Percentiles rank a stretch among this genome's conserved stretches.
Conservation (phyloP, 305 asterid species). For the Fraxinus dipetala region DNA sequence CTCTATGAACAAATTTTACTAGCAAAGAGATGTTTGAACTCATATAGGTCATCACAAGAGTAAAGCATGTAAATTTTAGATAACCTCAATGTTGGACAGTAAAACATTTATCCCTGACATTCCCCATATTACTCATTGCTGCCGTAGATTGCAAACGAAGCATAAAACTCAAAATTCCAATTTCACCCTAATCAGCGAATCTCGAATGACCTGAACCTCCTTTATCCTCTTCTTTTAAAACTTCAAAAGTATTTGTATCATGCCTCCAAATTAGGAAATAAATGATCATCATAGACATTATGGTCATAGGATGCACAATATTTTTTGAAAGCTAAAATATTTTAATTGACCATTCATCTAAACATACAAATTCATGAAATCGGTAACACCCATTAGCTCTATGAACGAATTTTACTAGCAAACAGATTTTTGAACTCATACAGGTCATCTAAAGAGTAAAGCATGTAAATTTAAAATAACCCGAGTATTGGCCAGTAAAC, state of each 20-base stretch:
- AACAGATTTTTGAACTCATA: not conserved
- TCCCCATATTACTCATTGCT: not conserved
- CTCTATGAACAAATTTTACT: not conserved
- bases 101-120: not conserved
- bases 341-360: not conserved
- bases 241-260: not conserved
- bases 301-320: not conserved
- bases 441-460: not conserved
- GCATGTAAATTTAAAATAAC: not conserved
- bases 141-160: not conserved
- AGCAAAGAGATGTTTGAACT: not conserved
- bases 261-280: not conserved
- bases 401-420: not conserved
- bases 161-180: not conserved
- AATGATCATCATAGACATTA: not conserved
- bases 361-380: constrained; percentile 1
- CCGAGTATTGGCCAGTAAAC: not conserved
- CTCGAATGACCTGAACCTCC: not conserved
- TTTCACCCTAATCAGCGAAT: not conserved
- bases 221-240: not conserved
- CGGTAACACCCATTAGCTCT: not conserved
- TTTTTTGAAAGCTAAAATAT: not conserved
- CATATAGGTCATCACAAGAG: not conserved
- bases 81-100: not conserved
- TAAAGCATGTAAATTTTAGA: not conserved